Evolutionary conservation across 225 moss, liverwort and hornwort genomes (phyloP).

Genomic region (Physcomitrium patens): DNA sequence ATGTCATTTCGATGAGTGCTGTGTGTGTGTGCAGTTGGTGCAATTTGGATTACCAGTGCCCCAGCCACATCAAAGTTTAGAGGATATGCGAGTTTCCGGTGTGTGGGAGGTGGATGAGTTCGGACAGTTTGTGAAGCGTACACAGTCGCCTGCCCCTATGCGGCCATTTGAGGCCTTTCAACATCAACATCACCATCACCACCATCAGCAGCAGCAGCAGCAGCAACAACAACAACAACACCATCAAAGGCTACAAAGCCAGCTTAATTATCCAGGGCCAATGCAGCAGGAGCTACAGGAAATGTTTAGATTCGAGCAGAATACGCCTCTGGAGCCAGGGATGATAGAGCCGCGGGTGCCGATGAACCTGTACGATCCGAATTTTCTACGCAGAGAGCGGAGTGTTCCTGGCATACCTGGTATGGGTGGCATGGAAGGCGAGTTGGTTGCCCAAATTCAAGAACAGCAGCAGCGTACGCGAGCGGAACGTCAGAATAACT

Average conservation of each 20-base stretch:
- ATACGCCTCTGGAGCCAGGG: conserved; percentile 36
- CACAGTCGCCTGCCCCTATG: conserved; percentile 81
- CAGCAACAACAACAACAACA: conserved; percentile 50
- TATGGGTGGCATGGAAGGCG: conserved; percentile 75
- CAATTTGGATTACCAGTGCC: conserved; percentile 74
- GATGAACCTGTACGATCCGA: conserved; percentile 83
- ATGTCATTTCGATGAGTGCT: conserved; percentile 2
- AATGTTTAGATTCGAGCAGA: conserved; percentile 72
- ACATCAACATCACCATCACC: neutral
- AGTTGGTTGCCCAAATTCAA: conserved; percentile 80
- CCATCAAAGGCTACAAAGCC: conserved; percentile 58
- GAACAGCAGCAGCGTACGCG: conserved; percentile 79
- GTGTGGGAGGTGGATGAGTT: conserved; percentile 99
- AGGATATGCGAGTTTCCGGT: conserved; percentile 93
- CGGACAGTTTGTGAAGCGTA: conserved; percentile 89
- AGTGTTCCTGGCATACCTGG: conserved; percentile 70
- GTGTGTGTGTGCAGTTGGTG: conserved; percentile 27
- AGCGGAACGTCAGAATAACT: conserved; percentile 54
- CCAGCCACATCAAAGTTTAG: conserved; percentile 68
- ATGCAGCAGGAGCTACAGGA: conserved; percentile 85
- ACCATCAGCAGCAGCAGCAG: conserved; percentile 59
- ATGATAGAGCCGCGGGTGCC: conserved; percentile 48
- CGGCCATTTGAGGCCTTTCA: conserved; percentile 68
- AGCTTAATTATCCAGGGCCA: conserved; percentile 57
- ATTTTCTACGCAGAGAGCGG: conserved; percentile 80